These are phyloP conservation scores for Xenoacremonium recifei DNA, from an alignment of 2,329 filamentous ascomycete species.

Conservation along the genomic window DNA sequence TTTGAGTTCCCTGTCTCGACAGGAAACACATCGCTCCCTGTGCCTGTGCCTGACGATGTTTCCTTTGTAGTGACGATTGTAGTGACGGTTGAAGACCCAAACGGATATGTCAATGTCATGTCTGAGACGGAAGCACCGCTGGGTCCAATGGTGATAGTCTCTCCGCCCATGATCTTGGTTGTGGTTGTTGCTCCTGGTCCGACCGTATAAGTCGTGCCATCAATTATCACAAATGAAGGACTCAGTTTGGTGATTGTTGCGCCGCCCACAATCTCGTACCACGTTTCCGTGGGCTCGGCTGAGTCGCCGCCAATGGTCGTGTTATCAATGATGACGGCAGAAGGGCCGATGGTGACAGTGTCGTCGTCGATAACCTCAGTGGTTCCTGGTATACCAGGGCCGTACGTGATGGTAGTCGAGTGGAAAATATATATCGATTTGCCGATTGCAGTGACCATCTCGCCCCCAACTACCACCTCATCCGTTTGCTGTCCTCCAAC, in stretches of 20 bases:
- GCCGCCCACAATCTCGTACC: conserved; percentile 49
- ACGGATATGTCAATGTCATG: conserved; percentile 44
- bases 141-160: conserved; percentile 52
- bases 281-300: conserved; percentile 35
- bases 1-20: conserved; percentile 23
- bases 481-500: conserved; percentile 36
- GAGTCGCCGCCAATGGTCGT: conserved; percentile 42
- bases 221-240: conserved; percentile 48
- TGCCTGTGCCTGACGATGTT: conserved; percentile 25
- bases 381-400: conserved; percentile 29
- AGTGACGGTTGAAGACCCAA: conserved; percentile 42
- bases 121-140: conserved; percentile 48
- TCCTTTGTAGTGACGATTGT: conserved; percentile 40
- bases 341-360: conserved; percentile 49
- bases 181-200: conserved; percentile 41
- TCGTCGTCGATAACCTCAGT: conserved; percentile 48
- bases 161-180: conserved; percentile 46
- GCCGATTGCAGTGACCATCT: conserved; percentile 45
- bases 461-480: conserved; percentile 46
- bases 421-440: conserved; percentile 39
- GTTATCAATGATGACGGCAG: conserved; percentile 39
- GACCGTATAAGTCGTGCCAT: conserved; percentile 50
- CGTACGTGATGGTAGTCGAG: conserved; percentile 46
- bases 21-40: conserved; percentile 19
- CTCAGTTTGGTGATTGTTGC: conserved; percentile 51